A percentile compares a stretch with the other conserved stretches of the same genome.
Evolutionary conservation across 805 yeast genomes (phyloP).

Genomic region (Barnettozyma pratensis): DNA sequence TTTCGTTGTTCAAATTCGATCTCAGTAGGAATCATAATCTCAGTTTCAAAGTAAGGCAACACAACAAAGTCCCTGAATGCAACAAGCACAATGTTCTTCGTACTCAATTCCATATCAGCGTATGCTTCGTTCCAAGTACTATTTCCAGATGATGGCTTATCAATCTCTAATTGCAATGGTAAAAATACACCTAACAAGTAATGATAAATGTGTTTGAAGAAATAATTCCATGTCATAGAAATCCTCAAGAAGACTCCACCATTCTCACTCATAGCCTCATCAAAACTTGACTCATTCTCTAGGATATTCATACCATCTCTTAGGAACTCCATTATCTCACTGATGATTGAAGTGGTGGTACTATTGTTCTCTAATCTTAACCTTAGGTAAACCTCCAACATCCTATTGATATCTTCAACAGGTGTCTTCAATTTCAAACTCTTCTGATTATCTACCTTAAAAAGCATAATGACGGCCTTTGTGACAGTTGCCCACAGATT

Average conservation of each 20-base stretch:
- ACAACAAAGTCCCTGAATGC: constrained; percentile 50
- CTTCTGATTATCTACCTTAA: constrained; percentile 33
- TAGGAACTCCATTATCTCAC: constrained; percentile 42
- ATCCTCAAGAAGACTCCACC: constrained; percentile 25
- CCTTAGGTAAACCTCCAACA: constrained; percentile 37
- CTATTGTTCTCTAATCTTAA: constrained; percentile 34
- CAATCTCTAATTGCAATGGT: constrained; percentile 50
- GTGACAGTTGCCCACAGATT: constrained; percentile 46
- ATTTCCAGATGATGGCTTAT: constrained; percentile 22
- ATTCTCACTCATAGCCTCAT: constrained; percentile 23
- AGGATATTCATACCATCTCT: constrained; percentile 37
- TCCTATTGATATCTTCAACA: constrained; percentile 50
- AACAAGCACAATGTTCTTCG: constrained; percentile 36
- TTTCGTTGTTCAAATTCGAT: constrained; percentile 30
- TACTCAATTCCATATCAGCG: constrained; percentile 25
- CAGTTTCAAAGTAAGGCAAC: constrained; percentile 45
- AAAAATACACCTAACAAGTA: constrained; percentile 56
- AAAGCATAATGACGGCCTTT: constrained; percentile 39
- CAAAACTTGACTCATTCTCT: constrained; percentile 32
- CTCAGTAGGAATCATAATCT: constrained; percentile 26
- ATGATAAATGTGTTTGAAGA: constrained; percentile 49
- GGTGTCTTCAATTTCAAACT: constrained; percentile 37
- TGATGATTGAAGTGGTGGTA: constrained; percentile 32
- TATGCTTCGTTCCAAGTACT: constrained; percentile 23
- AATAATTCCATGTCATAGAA: constrained; percentile 50